Evolutionary conservation across 805 yeast species (phyloP), one percentile per base, ranked within the genome.

Genomic region (Yamadazyma paraphyllophila): DNA sequence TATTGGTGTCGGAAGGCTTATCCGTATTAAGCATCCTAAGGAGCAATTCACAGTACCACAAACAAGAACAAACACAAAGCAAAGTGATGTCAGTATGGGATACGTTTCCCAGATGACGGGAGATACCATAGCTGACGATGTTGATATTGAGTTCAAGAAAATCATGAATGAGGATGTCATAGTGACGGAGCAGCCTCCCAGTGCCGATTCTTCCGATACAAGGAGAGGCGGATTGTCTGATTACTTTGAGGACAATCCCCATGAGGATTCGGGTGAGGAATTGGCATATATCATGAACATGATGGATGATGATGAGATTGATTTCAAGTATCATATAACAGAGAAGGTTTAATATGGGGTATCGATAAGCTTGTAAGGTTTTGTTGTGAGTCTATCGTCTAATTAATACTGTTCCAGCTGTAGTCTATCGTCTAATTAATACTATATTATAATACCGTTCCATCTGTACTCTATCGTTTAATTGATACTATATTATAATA

Each of bases 91-190:
- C 17, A 32, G 36, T 32, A 32, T 14, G 13, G 40, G 40, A 12
- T 25, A 15, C 13, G 27, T 13, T 11, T n/a, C 38, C 12, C 46
- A 46, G 13, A 35, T 46, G 12, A 43, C 40, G 10, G 54, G 49
- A n/a, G 16, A 38, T 10, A 44, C 49, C 1, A 13, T 49, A 10
- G 39, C 46, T 8, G 48, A 51, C 36, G 49, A 35, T 3, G 24
- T 51, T 12, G 49, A 51, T 35, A 6, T 40, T 13, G 55, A 51
- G 33, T 51, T 39, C 29, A 35, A 47, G 12, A 43, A 45, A 9
- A 15, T 51, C 9, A 47, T 51, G 10, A 39, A 43, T 24, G 49
- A 45, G 29, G 50, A 44, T 36, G 15, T 42, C 12, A 14, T 29
- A 10, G 32, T 34, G 5, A 42, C 26, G 9, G 40, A 34, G 13